These are phyloP conservation scores for Sugiyamaella smithiae DNA, from an alignment of 805 yeast genomes.

Conservation along the genomic window DNA sequence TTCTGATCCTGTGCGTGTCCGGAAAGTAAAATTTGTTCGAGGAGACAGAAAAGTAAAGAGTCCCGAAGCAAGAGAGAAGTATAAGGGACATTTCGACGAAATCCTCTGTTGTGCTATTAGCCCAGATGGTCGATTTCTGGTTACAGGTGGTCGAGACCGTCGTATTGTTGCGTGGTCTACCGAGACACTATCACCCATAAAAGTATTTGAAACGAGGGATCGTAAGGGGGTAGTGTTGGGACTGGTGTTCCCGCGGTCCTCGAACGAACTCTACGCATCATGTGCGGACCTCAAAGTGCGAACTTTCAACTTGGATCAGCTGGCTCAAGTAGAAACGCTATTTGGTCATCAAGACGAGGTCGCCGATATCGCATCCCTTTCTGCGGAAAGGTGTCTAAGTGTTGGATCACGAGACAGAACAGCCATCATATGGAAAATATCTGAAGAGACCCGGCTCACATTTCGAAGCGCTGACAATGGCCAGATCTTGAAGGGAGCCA, in stretches of 20 bases:
- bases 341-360: slow-evolving; percentile 96
- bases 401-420: slow-evolving; percentile 95
- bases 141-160: slow-evolving; percentile 86
- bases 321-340: slow-evolving; percentile 83
- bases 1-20: slow-evolving; percentile 56
- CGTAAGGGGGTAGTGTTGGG: slow-evolving; percentile 70
- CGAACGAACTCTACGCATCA: slow-evolving; percentile 86
- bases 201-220: slow-evolving; percentile 72
- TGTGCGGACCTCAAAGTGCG: slow-evolving; percentile 91
- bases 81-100: slow-evolving; percentile 74
- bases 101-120: slow-evolving; percentile 77
- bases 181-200: slow-evolving; percentile 70
- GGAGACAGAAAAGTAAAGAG: slow-evolving; percentile 39
- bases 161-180: slow-evolving; percentile 83
- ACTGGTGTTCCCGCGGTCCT: slow-evolving; percentile 69
- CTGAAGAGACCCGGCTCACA: slow-evolving; percentile 91
- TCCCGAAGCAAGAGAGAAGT: slow-evolving; percentile 47
- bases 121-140: slow-evolving; percentile 83
- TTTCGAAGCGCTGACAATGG: slow-evolving; percentile 79
- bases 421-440: slow-evolving; percentile 93
- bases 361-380: slow-evolving; percentile 73
- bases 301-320: slow-evolving; percentile 79
- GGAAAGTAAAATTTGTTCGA: slow-evolving; percentile 57
- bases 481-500: slow-evolving; percentile 29
- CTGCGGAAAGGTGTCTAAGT: slow-evolving; percentile 88